These are phyloP conservation scores for Escovopsis sp. DNA, from an alignment of 2,329 filamentous ascomycete genomes.

Conservation along the genomic window DNA sequence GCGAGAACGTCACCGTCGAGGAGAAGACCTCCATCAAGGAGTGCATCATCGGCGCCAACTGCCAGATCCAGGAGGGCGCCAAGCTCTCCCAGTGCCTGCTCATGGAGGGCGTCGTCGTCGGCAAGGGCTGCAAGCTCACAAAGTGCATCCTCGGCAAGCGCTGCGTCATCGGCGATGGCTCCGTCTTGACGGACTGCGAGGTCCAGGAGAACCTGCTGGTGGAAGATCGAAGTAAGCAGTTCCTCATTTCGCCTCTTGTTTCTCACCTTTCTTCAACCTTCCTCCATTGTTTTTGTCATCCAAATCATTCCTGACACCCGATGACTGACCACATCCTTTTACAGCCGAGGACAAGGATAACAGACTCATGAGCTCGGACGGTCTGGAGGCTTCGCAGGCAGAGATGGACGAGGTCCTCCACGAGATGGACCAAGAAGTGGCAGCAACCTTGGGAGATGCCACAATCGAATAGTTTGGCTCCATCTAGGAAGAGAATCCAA, in stretches of 20 bases:
- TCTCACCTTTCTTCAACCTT: background rate
- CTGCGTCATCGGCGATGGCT: constrained; percentile 69
- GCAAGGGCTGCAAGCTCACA: constrained; percentile 69
- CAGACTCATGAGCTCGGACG: constrained; percentile 52
- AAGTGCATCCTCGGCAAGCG: constrained; percentile 75
- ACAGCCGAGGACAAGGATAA: constrained; percentile 51
- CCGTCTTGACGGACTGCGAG: constrained; percentile 74
- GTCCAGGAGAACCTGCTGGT: constrained; percentile 81
- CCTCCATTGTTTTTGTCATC: background rate
- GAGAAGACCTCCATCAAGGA: constrained; percentile 89
- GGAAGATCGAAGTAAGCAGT: constrained; percentile 54
- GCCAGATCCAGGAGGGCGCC: constrained; percentile 72
- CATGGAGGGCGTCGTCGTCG: constrained; percentile 83
- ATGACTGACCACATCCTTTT: constrained; percentile 2
- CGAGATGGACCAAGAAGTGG: constrained; percentile 24
- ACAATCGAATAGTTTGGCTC: constrained; percentile 3
- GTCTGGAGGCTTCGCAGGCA: constrained; percentile 47
- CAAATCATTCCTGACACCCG: background rate
- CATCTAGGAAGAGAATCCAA: background rate
- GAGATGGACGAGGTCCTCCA: constrained; percentile 41
- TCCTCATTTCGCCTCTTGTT: too few relatives aligned
- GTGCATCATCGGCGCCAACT: constrained; percentile 73
- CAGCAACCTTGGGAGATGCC: constrained; percentile 9
- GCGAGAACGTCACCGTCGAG: constrained; percentile 76
- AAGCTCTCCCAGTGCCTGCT: constrained; percentile 75